Base-by-base conservation (phyloP, 1,139 yeast species). In the Diutina ranongensis region DNA sequence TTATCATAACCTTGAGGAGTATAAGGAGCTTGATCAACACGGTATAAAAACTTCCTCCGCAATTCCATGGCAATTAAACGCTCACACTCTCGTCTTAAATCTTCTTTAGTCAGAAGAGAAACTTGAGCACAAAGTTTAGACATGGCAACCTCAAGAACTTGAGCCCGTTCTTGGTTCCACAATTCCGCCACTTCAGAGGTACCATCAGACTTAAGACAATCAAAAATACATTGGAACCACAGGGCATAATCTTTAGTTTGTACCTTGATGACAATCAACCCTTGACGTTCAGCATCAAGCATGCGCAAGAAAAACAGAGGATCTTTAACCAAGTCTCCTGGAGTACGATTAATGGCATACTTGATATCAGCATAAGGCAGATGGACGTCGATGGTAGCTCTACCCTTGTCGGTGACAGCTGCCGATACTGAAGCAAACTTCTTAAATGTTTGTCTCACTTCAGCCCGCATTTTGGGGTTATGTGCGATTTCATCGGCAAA, bases 1-100 rank as follows among this genome's bases (percentile, higher is more conserved):
- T 76, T 72, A 45, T 78, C 85, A 53, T 73, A 83, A 2, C 85
- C 83, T 46, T 74, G 73, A 9, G 97, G 95, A 53, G 84, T 80
- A 62, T 71, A 89, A 21, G 98, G 97, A 2, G 97, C 96, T 66
- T 89, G 97, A 59, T 92, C 94, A 44, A 92, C 71, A 56, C 80
- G 83, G 22, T 74, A 71, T 57, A 79, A 67, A 57, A 92, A 83
- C 35, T 74, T 68, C 45, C 74, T 72, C 53, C 97, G 80, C 36
- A 89, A 78, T 49, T 82, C 81, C 49, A 70, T 74, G 46, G 81
- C 83, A 44, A 92, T 68, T 44, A 79, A 63, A 48, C 87, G 73
- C 59, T 83, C 83, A 65, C 96, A 84, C 50, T 77, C 83, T 50
- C 84, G 75, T 48, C 89, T 77, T 48, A 89, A 71, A 49, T 82